phyloP scores from a whole-genome alignment of 257 asterid genomes.

The Solanum piurae region DNA sequence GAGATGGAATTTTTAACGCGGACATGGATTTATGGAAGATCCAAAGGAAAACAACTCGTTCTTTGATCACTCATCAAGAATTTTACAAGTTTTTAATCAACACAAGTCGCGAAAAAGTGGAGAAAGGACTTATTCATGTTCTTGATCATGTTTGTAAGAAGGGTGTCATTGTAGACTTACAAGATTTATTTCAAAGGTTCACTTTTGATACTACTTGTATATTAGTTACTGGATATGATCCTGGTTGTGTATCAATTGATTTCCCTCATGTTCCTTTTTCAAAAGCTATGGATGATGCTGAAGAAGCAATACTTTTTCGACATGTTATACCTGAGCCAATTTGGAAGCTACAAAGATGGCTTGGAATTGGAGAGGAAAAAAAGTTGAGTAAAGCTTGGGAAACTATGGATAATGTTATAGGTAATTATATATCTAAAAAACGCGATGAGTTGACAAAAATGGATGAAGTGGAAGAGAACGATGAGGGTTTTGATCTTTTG shows the following conservation, averaged over 20 bases:
- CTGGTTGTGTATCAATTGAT: slow-evolving; percentile 42
- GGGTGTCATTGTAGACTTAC: slow-evolving; percentile 30
- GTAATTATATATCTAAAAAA: slow-evolving; percentile 33
- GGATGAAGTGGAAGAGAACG: neutral
- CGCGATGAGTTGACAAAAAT: slow-evolving; percentile 13
- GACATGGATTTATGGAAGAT: slow-evolving; percentile 37
- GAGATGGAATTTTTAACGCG: slow-evolving; percentile 46
- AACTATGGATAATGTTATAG: slow-evolving; percentile 31
- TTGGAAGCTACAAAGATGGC: slow-evolving; percentile 32
- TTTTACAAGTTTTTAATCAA: slow-evolving; percentile 33
- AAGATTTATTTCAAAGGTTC: slow-evolving; percentile 45
- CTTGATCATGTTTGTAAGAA: slow-evolving; percentile 24
- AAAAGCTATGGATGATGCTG: slow-evolving; percentile 56
- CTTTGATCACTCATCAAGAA: slow-evolving; percentile 29
- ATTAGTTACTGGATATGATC: slow-evolving; percentile 50
- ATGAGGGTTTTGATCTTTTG: slow-evolving; percentile 31
- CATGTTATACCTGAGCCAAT: slow-evolving; percentile 35
- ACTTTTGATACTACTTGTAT: slow-evolving; percentile 50
- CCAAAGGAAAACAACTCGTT: slow-evolving; percentile 39
- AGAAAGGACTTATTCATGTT: slow-evolving; percentile 31
- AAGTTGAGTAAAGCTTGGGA: slow-evolving; percentile 22
- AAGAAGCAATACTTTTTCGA: slow-evolving; percentile 47
- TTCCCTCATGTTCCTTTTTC: slow-evolving; percentile 51
- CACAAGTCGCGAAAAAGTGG: slow-evolving; percentile 33
- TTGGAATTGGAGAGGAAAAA: slow-evolving; percentile 35